Conservation (phyloP, 768 basidiomycete genomes). For the Fomitopsis serialis region DNA sequence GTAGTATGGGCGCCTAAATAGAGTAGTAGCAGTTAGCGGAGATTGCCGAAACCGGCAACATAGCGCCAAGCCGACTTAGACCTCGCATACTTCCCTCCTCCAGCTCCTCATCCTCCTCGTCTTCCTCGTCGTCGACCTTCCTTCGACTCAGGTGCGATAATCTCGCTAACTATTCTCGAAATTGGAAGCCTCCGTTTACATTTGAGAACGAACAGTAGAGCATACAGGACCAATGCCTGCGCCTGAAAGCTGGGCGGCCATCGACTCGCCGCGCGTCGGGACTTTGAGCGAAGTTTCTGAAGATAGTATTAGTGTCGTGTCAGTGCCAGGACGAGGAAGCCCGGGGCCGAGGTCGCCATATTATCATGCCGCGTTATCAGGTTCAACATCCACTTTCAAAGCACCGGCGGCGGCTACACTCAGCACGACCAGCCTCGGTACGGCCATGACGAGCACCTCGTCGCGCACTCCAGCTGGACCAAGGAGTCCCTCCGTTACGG, state of each 20-base stretch:
- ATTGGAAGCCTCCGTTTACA: too few relatives aligned
- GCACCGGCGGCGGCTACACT: conserved; percentile 8
- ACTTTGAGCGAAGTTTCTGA: conserved; percentile 29
- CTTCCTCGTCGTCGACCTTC: too few relatives aligned
- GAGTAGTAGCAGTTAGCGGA: too few relatives aligned
- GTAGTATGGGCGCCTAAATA: too few relatives aligned
- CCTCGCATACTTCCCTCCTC: too few relatives aligned
- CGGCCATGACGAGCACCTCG: conserved; percentile 19
- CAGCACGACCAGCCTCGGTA: conserved; percentile 24
- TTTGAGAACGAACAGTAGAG: too few relatives aligned
- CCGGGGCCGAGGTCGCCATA: conserved; percentile 32
- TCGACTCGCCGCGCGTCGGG: conserved; percentile 17
- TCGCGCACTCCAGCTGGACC: conserved; percentile 14
- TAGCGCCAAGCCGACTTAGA: too few relatives aligned
- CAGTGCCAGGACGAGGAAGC: conserved; percentile 2
- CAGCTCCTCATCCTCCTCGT: too few relatives aligned
- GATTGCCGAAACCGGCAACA: too few relatives aligned
- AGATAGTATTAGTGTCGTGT: conserved; percentile 17
- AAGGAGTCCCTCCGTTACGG: conserved; percentile 11
- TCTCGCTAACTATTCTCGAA: too few relatives aligned
- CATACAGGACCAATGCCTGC: neutral
- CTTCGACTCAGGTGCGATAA: too few relatives aligned
- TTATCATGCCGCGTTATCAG: conserved; percentile 25
- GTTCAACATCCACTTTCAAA: conserved; percentile 34
- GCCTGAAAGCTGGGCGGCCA: neutral